Base-by-base conservation (phyloP, 2,329 filamentous ascomycete genomes). In the Blumeria hordei region DNA sequence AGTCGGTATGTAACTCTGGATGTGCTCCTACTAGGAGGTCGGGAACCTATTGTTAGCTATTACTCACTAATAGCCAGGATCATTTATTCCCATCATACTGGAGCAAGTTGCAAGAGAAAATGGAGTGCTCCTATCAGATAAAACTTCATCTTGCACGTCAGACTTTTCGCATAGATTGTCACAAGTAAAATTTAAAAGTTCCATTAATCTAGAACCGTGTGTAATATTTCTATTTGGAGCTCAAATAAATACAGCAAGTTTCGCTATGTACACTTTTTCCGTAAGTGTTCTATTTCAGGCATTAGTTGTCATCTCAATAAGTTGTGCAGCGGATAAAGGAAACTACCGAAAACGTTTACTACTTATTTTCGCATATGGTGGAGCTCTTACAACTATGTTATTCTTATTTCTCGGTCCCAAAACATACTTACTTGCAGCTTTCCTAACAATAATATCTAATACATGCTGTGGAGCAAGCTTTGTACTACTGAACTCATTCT, bases 191-290 rank as follows among this genome's bases (percentile, higher is more conserved):
- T 11, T 10, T 11, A 4, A 6, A 21, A 45, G 28, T 21, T 45
- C 43, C 3, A 1, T 21, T 10, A 18, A 3, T 44, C 21, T 28
- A 28, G 74, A 73, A 52, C 86, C 93, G 66, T 98, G 92, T 65
- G 72, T 96, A 57, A 79, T 96, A 57, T 78, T 82, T 59, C 72
- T 96, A 5, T 70, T 94, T 28, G 90, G 90, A 6, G 67, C 84
- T 57, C 82, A 94, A 63, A 82, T 98, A 69, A 96, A 96, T 68
- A 95, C 90, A 0, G 88, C 90, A 37, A 93, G 85, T 67, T 95
- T 96, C 67, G 90, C 88, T 66, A 94, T 96, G 87, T 96, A 96
- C 69, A 95, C 88, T 1, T 98, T 98, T 68, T 94, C 88, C 56
- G 72, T 93, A 63, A 93, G 86, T 65, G 92, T 98, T 1, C 68